A percentile compares a stretch with the other conserved stretches of the same genome.
phyloP scores from a whole-genome alignment of 768 basidiomycete species.

The Goffeauzyma gilvescens region DNA sequence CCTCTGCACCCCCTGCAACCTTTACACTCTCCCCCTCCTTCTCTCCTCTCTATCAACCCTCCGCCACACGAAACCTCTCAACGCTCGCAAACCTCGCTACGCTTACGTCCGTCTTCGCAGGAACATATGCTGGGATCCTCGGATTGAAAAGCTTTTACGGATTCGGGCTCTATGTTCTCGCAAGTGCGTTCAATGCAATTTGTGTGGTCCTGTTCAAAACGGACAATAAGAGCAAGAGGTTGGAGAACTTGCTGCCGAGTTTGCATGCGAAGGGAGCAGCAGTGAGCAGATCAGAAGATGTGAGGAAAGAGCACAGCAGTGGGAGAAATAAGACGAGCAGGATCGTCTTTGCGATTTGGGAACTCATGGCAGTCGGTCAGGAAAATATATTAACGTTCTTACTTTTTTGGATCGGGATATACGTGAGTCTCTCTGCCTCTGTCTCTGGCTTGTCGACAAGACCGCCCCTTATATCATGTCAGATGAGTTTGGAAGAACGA shows the following conservation, averaged over 20 bases:
- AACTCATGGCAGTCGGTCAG: conserved; percentile 64
- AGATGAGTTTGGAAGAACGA: too few species aligned
- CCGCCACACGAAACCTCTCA: conserved; percentile 23
- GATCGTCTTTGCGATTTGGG: conserved; percentile 32
- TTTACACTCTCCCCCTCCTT: conserved; percentile 13
- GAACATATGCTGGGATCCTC: conserved; percentile 70
- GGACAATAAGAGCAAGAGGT: conserved; percentile 32
- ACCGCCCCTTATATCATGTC: too few species aligned
- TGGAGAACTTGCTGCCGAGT: conserved; percentile 13
- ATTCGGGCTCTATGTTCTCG: conserved; percentile 54
- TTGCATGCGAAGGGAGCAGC: conserved; percentile 16
- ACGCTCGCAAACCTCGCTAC: conserved; percentile 26
- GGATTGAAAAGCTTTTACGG: conserved; percentile 71
- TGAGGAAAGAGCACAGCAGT: too few species aligned
- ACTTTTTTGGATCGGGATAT: conserved; percentile 82
- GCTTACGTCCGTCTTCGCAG: conserved; percentile 62
- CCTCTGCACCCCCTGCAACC: conserved; percentile 3
- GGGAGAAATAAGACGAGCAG: conserved; percentile 43
- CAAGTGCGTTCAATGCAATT: conserved; percentile 49
- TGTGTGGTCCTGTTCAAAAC: conserved; percentile 55
- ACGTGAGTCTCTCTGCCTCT: too few species aligned
- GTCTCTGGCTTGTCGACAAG: too few species aligned
- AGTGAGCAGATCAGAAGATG: conserved; percentile 47
- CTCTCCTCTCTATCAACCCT: conserved; percentile 24
- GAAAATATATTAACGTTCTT: conserved; percentile 82